These are phyloP conservation scores for Quercus phellos DNA, from an alignment of 331 rosid species.

Conservation along the genomic window DNA sequence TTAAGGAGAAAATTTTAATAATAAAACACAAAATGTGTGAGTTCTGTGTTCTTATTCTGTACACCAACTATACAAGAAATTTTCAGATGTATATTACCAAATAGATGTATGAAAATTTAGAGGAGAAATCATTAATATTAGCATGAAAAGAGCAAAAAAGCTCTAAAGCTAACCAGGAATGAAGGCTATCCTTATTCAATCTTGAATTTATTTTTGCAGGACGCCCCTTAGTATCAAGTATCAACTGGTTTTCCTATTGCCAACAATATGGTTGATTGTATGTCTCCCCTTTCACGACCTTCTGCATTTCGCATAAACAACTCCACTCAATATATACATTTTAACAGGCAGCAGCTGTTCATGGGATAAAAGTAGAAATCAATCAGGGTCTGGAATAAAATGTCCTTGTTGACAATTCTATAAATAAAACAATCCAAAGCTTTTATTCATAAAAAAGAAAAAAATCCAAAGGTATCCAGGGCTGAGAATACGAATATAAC, in stretches of 20 bases:
- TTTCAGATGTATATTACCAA: background rate
- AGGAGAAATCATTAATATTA: background rate
- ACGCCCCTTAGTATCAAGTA: background rate
- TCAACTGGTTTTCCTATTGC: conserved; percentile 10
- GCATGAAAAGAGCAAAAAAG: background rate
- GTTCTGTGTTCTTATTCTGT: background rate
- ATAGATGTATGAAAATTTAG: background rate
- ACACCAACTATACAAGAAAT: conserved; percentile 5
- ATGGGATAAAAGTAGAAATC: background rate
- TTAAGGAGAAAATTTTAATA: background rate
- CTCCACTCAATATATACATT: conserved; percentile 1
- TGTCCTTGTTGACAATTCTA: background rate
- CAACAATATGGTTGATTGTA: background rate
- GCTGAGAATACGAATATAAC: background rate
- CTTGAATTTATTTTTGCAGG: conserved; percentile 5
- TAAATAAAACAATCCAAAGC: background rate
- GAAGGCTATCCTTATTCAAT: background rate
- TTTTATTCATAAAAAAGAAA: background rate
- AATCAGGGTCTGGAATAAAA: background rate
- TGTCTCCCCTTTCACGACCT: background rate
- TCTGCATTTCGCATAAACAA: background rate
- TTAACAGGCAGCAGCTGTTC: conserved; percentile 18
- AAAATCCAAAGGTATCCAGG: background rate
- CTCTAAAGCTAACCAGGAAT: background rate
- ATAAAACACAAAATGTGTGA: background rate